Evolutionary conservation across 345 rosid species (phyloP).

Genomic region (Eucalyptus erythrocorys): DNA sequence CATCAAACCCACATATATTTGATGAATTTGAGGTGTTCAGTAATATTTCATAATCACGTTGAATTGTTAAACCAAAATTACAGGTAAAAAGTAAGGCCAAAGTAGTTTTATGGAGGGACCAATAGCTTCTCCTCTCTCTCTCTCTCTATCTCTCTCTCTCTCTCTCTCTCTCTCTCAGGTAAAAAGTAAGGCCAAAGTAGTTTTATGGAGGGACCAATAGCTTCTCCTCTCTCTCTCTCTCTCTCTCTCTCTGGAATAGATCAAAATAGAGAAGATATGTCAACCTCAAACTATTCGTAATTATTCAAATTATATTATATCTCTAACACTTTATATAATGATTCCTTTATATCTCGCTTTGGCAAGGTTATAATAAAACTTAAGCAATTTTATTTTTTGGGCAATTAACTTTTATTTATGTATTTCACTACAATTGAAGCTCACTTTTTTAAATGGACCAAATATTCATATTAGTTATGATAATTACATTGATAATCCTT

Average conservation of each 20-base stretch:
- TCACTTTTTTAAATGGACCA: background rate
- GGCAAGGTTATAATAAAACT: background rate
- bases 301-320: background rate
- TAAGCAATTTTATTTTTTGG: background rate
- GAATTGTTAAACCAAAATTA: background rate
- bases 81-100: background rate
- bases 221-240: background rate
- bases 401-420: background rate
- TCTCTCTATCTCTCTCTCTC: background rate
- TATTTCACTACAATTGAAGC: background rate
- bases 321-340: background rate
- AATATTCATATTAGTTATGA: background rate
- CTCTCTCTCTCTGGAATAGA: background rate
- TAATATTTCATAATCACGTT: background rate
- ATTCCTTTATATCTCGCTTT: background rate
- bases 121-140: background rate
- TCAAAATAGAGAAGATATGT: background rate
- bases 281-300: background rate
- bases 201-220: background rate
- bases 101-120: background rate
- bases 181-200: background rate
- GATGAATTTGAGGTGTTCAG: background rate
- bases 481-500: background rate
- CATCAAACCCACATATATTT: background rate
- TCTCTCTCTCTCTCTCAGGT: too few relatives aligned